These are phyloP conservation scores for Bipolaris victoriae DNA, from an alignment of 2,329 filamentous ascomycete species.

Conservation along the genomic window DNA sequence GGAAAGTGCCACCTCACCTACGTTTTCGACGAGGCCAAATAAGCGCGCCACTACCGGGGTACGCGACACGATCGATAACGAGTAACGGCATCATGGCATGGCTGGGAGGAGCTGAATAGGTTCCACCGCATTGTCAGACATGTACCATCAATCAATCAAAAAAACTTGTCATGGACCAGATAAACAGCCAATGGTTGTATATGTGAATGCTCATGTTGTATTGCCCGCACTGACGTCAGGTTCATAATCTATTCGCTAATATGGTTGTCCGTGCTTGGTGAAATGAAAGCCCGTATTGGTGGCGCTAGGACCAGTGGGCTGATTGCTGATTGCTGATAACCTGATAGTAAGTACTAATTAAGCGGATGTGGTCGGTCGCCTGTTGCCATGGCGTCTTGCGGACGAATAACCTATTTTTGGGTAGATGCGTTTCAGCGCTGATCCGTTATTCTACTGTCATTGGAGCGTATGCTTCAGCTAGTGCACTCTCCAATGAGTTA, in stretches of 20 bases:
- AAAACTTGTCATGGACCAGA: constrained; percentile 29
- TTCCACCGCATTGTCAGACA: constrained; percentile 32
- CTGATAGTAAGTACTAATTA: background rate
- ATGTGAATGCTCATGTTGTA: constrained; percentile 1
- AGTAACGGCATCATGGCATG: constrained; percentile 36
- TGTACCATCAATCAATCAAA: constrained; percentile 31
- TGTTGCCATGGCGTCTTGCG: constrained; percentile 3
- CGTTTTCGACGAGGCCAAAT: constrained; percentile 71
- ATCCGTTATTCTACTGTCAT: background rate
- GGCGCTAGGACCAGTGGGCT: background rate
- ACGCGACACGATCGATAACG: constrained; percentile 30
- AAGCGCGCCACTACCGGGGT: constrained; percentile 36
- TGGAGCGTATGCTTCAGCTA: background rate
- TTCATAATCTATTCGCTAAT: background rate
- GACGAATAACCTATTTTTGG: background rate
- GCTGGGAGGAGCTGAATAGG: constrained; percentile 32
- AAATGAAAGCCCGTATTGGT: background rate
- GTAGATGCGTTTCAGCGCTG: background rate
- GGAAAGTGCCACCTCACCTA: constrained; percentile 74
- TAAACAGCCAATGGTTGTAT: background rate
- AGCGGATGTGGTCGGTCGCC: background rate
- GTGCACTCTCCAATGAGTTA: background rate
- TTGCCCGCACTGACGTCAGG: constrained; percentile 1
- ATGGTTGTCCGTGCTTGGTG: background rate
- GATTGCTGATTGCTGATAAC: background rate